phyloP scores from a whole-genome alignment of 352 stramenopile genomes.

The Thraustotheca clavata region DNA sequence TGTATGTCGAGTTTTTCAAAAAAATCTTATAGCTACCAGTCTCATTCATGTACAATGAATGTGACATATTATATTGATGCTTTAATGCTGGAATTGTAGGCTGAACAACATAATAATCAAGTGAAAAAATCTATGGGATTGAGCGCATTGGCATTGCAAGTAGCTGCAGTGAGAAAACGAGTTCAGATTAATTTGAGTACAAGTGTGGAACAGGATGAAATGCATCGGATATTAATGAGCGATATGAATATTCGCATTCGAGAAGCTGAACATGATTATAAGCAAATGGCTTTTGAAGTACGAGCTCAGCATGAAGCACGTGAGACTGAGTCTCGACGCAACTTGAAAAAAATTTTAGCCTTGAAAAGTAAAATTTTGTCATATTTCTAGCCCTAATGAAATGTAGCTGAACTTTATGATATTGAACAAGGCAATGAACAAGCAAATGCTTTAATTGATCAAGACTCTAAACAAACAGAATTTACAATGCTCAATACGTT shows the following conservation, averaged over 20 bases:
- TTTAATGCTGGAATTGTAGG: background rate
- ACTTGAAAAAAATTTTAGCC: constrained; percentile 27
- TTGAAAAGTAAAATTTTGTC: constrained; percentile 34
- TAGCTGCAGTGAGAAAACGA: constrained; percentile 31
- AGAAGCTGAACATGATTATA: constrained; percentile 51
- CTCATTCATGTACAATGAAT: constrained; percentile 21
- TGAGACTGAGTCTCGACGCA: constrained; percentile 25
- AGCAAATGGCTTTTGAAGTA: constrained; percentile 56
- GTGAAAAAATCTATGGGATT: constrained; percentile 39
- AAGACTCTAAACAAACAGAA: constrained; percentile 20
- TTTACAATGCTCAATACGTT: constrained; percentile 12
- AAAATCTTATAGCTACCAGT: background rate
- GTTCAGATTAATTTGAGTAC: constrained; percentile 35
- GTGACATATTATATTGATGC: constrained; percentile 21
- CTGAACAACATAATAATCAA: background rate
- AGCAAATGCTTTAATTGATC: constrained; percentile 15
- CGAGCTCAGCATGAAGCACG: constrained; percentile 30
- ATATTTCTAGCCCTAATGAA: constrained; percentile 27
- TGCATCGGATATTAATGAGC: constrained; percentile 25
- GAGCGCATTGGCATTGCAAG: constrained; percentile 29
- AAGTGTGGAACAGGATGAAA: constrained; percentile 50
- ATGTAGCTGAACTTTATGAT: constrained; percentile 18
- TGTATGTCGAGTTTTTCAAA: constrained; percentile 5
- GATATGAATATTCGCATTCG: constrained; percentile 48
- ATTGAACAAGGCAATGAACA: constrained; percentile 18